These are phyloP conservation scores for Curvularia sp. DNA, from an alignment of 2,329 filamentous ascomycete genomes.

Conservation along the genomic window DNA sequence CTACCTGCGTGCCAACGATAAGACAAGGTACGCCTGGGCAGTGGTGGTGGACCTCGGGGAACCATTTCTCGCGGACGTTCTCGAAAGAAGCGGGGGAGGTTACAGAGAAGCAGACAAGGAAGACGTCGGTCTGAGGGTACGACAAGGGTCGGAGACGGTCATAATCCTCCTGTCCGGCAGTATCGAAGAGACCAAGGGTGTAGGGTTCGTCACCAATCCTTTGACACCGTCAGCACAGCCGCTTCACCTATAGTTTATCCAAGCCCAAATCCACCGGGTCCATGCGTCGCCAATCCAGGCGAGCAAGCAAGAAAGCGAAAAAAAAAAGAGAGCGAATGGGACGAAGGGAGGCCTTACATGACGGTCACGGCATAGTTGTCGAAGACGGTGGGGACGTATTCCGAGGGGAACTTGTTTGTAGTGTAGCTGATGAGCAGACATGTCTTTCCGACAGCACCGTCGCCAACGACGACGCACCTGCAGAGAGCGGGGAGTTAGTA, in stretches of 20 bases:
- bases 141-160: conserved; percentile 94
- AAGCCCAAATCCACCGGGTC: conserved; percentile 1
- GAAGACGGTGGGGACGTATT: conserved; percentile 99
- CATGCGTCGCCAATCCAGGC: neutral
- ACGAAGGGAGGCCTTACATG: conserved; percentile 71
- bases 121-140: conserved; percentile 98
- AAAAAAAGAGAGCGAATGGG: conserved; percentile 5
- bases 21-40: conserved; percentile 97
- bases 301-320: too few species aligned
- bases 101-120: conserved; percentile 98
- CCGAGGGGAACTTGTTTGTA: conserved; percentile 98
- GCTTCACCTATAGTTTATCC: conserved; percentile 12
- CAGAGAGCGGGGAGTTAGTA: conserved; percentile 21
- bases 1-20: conserved; percentile 96
- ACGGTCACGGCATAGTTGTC: conserved; percentile 99
- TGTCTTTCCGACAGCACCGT: conserved; percentile 99
- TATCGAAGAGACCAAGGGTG: conserved; percentile 96
- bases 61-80: conserved; percentile 99
- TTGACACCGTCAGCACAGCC: conserved; percentile 35
- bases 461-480: conserved; percentile 98
- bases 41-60: conserved; percentile 97
- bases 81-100: conserved; percentile 97
- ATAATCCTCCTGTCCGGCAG: conserved; percentile 98
- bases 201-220: conserved; percentile 99
- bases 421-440: conserved; percentile 99